These are phyloP conservation scores for Monascus purpureus DNA, from an alignment of 495 filamentous ascomycete genomes.

Conservation along the genomic window DNA sequence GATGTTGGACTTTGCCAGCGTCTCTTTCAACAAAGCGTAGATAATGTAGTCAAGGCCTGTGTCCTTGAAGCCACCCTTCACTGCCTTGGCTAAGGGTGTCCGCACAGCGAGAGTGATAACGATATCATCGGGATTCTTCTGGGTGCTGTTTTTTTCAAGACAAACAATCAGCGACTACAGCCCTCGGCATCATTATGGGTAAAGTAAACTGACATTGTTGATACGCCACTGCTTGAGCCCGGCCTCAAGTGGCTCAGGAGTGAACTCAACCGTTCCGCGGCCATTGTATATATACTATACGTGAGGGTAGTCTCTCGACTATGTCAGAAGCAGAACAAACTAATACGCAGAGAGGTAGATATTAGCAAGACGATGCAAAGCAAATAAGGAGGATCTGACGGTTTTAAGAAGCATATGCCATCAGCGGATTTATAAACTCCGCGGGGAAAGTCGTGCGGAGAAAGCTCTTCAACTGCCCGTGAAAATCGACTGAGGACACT, in stretches of 20 bases:
- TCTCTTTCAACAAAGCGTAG: slow-evolving; percentile 65
- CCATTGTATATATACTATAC: slow-evolving; percentile 42
- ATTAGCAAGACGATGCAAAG: too few species aligned
- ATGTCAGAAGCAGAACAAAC: neutral
- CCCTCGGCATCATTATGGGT: too few species aligned
- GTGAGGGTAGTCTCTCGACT: too few species aligned
- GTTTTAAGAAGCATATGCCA: too few species aligned
- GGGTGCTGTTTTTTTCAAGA: slow-evolving; percentile 42
- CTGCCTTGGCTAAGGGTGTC: slow-evolving; percentile 63
- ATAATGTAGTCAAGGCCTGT: slow-evolving; percentile 77
- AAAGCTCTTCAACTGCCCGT: neutral
- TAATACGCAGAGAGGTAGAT: neutral
- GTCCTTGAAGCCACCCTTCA: slow-evolving; percentile 88
- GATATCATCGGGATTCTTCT: slow-evolving; percentile 90
- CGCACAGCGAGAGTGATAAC: slow-evolving; percentile 79
- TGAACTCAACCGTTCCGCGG: slow-evolving; percentile 69
- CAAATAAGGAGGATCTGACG: neutral
- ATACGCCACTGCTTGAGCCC: slow-evolving; percentile 36
- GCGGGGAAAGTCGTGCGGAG: neutral
- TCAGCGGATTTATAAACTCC: neutral
- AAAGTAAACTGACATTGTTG: slow-evolving; percentile 60
- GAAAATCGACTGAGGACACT: too few species aligned
- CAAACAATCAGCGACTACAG: neutral
- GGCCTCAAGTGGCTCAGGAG: slow-evolving; percentile 81
- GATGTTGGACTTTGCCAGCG: slow-evolving; percentile 57